Conservation (phyloP, 306 rosid genomes). For the Quercus wislizeni region DNA sequence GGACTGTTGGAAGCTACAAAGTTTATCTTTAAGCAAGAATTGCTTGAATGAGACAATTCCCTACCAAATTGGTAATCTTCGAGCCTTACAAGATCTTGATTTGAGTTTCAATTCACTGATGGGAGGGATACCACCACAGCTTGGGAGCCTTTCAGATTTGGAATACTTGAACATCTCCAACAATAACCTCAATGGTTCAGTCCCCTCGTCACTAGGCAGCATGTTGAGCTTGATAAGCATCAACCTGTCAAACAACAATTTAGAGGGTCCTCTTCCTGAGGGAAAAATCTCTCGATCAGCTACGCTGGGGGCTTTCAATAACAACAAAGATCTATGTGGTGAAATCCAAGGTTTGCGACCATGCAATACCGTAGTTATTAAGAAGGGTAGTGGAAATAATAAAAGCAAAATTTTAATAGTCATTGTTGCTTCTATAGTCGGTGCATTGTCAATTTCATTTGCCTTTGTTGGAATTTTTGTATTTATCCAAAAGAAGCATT, state of each 20-base stretch:
- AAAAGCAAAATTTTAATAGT: background rate
- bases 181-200: too few species aligned
- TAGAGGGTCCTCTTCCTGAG: too few species aligned
- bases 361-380: background rate
- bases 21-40: conserved; percentile 19
- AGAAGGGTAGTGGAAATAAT: background rate
- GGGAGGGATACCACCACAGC: conserved; percentile 21
- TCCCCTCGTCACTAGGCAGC: too few species aligned
- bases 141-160: conserved; percentile 20
- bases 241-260: too few species aligned
- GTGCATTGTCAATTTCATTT: background rate
- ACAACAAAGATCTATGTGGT: too few species aligned
- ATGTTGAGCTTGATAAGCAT: too few species aligned
- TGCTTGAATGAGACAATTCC: conserved; percentile 29
- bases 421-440: conserved; percentile 4
- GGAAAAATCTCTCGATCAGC: conserved; percentile 37
- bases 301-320: background rate
- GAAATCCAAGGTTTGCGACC: background rate
- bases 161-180: conserved; percentile 1
- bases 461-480: background rate
- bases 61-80: conserved; percentile 19
- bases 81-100: conserved; percentile 19
- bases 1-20: conserved; percentile 15
- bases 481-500: background rate
- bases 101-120: conserved; percentile 30